Evolutionary conservation across 768 basidiomycete species (phyloP).

Genomic region (Tricholoma sp.): DNA sequence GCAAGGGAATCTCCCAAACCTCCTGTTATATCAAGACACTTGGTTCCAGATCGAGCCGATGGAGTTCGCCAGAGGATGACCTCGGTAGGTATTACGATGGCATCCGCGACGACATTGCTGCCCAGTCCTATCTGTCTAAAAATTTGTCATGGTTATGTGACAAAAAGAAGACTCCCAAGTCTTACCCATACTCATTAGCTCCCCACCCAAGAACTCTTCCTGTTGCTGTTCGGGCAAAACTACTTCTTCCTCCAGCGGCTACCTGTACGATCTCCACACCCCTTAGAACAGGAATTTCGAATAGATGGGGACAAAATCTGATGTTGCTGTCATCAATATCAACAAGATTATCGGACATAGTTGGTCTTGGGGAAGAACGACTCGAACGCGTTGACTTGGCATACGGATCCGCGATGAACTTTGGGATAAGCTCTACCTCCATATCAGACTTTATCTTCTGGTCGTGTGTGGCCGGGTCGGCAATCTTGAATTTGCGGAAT

Average conservation of each 20-base stretch:
- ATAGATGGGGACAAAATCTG: constrained; percentile 63
- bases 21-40: constrained; percentile 61
- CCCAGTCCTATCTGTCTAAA: constrained; percentile 80
- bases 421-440: constrained; percentile 53
- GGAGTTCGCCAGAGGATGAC: constrained; percentile 64
- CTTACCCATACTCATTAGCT: constrained; percentile 81
- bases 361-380: constrained; percentile 23
- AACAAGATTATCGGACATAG: constrained; percentile 26
- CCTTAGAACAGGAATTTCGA: constrained; percentile 70
- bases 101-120: constrained; percentile 51
- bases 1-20: constrained; percentile 32
- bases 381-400: constrained; percentile 38
- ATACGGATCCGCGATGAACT: constrained; percentile 46
- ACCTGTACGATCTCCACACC: constrained; percentile 64
- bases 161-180: neutral
- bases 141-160: neutral
- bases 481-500: constrained; percentile 56
- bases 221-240: constrained; percentile 60
- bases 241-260: constrained; percentile 66
- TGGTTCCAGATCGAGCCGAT: constrained; percentile 44
- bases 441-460: constrained; percentile 28
- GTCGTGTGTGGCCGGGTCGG: constrained; percentile 25
- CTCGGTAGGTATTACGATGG: constrained; percentile 81
- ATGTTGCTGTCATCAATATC: constrained; percentile 39
- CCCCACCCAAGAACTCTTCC: constrained; percentile 88